A percentile compares a stretch with the other conserved stretches of the same genome.
phyloP scores from a whole-genome alignment of 2,329 filamentous ascomycete genomes.

The Capronia americana region DNA sequence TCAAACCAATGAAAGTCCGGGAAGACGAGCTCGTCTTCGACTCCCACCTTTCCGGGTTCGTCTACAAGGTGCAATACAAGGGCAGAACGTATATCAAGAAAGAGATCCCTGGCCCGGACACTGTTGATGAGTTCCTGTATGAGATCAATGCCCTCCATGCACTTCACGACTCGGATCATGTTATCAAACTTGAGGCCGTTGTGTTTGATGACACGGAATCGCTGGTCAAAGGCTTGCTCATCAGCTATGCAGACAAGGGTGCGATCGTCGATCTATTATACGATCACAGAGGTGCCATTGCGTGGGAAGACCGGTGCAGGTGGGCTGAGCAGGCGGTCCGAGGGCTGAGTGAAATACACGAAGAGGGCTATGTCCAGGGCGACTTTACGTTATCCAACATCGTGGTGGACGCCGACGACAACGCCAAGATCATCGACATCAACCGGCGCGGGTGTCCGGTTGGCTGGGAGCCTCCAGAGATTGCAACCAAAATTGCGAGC shows the following conservation, averaged over 20 bases:
- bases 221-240: slow-evolving; percentile 83
- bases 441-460: slow-evolving; percentile 96
- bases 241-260: slow-evolving; percentile 84
- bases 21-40: slow-evolving; percentile 84
- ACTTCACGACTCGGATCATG: slow-evolving; percentile 72
- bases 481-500: slow-evolving; percentile 81
- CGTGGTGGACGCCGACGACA: slow-evolving; percentile 80
- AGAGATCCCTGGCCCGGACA: slow-evolving; percentile 94
- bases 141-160: slow-evolving; percentile 93
- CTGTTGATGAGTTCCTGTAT: slow-evolving; percentile 94
- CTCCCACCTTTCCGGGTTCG: slow-evolving; percentile 93
- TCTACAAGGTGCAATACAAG: slow-evolving; percentile 84
- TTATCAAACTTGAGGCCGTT: slow-evolving; percentile 86
- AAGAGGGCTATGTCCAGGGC: slow-evolving; percentile 94
- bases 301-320: slow-evolving; percentile 76
- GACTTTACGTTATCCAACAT: slow-evolving; percentile 98
- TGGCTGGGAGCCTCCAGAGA: slow-evolving; percentile 96
- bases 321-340: slow-evolving; percentile 93
- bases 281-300: slow-evolving; percentile 67
- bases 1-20: slow-evolving; percentile 59
- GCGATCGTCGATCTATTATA: slow-evolving; percentile 91
- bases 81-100: slow-evolving; percentile 86
- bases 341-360: slow-evolving; percentile 90
- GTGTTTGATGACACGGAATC: slow-evolving; percentile 79
- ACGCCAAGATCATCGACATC: slow-evolving; percentile 98